Conservation (phyloP, 768 basidiomycete species). For the Trametes gibbosa region DNA sequence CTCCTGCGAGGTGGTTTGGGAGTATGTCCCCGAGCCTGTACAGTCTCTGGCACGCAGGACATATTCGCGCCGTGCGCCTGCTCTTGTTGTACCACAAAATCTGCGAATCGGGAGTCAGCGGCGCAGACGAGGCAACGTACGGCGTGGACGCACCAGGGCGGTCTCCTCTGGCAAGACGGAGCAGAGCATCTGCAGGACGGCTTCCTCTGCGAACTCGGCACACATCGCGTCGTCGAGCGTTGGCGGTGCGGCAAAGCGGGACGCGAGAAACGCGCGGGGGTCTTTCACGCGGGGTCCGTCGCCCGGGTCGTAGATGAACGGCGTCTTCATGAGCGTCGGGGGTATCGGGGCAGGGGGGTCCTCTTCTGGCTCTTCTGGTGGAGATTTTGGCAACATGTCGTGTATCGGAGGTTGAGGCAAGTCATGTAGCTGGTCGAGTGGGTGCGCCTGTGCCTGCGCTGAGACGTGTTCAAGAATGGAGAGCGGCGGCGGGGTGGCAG, state of each 20-base stretch:
- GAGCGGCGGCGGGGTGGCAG: background rate
- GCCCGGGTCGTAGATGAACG: slow-evolving; percentile 75
- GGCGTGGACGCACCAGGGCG: slow-evolving; percentile 53
- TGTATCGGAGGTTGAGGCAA: background rate
- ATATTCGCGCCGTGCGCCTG: slow-evolving; percentile 63
- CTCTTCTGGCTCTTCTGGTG: background rate
- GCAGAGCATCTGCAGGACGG: slow-evolving; percentile 69
- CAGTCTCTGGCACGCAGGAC: slow-evolving; percentile 73
- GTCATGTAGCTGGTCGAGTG: background rate
- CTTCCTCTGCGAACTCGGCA: slow-evolving; percentile 74
- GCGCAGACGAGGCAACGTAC: background rate
- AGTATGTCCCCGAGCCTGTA: slow-evolving; percentile 69
- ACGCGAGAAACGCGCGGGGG: slow-evolving; percentile 58
- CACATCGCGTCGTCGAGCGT: slow-evolving; percentile 64
- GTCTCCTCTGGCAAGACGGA: slow-evolving; percentile 69
- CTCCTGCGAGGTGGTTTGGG: slow-evolving; percentile 37
- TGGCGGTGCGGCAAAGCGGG: slow-evolving; percentile 67
- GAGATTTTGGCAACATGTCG: background rate
- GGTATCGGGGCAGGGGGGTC: slow-evolving; percentile 12
- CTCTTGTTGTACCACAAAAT: slow-evolving; percentile 88
- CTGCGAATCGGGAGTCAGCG: slow-evolving; percentile 33
- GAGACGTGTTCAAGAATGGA: background rate
- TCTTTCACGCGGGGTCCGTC: slow-evolving; percentile 75
- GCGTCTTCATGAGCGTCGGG: slow-evolving; percentile 30
- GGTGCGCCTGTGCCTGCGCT: background rate